Conservation (phyloP, 345 rosid species). For the Eucalyptus marginata region DNA sequence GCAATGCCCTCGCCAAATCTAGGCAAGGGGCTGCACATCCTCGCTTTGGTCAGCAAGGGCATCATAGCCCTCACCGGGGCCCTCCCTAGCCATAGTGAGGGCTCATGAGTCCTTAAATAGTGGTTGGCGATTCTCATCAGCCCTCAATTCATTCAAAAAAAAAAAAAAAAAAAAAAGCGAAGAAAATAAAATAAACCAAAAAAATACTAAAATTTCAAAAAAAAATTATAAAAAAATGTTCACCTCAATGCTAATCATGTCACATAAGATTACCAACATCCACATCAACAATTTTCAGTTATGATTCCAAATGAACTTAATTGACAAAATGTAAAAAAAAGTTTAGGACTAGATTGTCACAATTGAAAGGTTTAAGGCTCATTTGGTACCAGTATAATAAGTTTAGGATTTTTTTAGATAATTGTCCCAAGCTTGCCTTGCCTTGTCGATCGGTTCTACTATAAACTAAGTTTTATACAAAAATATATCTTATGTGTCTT, state of each 20-base stretch:
- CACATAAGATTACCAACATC: background rate
- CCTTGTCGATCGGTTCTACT: background rate
- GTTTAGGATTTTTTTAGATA: background rate
- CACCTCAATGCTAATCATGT: too few species aligned
- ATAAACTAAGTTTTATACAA: background rate
- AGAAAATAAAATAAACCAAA: too few species aligned
- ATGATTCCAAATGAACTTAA: fast-evolving
- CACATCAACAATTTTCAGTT: fast-evolving
- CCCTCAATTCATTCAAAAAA: background rate
- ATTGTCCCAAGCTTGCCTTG: background rate
- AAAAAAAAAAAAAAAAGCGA: fast-evolving
- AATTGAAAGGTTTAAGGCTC: too few species aligned
- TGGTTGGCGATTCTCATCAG: fast-evolving
- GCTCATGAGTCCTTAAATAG: too few species aligned
- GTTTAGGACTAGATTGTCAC: too few species aligned
- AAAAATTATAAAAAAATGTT: too few species aligned
- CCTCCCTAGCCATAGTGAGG: too few species aligned
- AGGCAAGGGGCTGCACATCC: too few species aligned
- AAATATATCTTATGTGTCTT: background rate
- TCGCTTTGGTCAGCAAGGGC: too few species aligned
- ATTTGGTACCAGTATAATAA: background rate
- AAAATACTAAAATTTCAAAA: too few species aligned
- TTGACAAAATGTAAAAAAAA: background rate
- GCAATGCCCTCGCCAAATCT: too few species aligned
- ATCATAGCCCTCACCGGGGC: too few species aligned